These are phyloP conservation scores for Yamadazyma songkhlaensis DNA, from an alignment of 1,139 yeast species.

Conservation along the genomic window DNA sequence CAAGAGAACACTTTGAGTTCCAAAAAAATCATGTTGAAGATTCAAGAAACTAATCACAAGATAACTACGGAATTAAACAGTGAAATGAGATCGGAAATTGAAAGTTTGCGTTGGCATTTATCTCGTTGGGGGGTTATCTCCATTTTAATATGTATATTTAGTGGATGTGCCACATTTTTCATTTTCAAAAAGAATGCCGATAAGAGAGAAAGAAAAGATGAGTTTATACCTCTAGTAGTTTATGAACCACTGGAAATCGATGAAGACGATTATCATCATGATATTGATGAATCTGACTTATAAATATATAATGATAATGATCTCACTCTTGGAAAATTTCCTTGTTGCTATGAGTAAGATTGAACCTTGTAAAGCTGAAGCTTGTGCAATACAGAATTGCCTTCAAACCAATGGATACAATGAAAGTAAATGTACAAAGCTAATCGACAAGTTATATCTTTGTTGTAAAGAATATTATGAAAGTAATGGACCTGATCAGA, in stretches of 20 bases:
- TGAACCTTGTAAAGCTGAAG: constrained; percentile 63
- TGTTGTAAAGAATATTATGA: constrained; percentile 60
- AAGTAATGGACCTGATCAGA: constrained; percentile 49
- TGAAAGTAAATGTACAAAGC: constrained; percentile 59
- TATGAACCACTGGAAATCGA: constrained; percentile 50
- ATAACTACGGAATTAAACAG: constrained; percentile 81
- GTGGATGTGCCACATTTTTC: constrained; percentile 43
- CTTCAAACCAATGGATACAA: constrained; percentile 50
- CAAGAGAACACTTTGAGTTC: constrained; percentile 80
- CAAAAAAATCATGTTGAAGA: constrained; percentile 62
- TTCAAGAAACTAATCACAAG: constrained; percentile 83
- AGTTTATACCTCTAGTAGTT: constrained; percentile 44
- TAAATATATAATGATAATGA: not conserved
- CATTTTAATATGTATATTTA: constrained; percentile 43
- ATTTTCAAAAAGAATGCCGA: constrained; percentile 28
- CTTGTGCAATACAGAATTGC: constrained; percentile 72
- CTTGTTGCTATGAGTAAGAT: constrained; percentile 3
- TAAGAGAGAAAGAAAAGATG: constrained; percentile 25
- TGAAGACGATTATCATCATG: constrained; percentile 48
- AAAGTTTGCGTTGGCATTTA: constrained; percentile 88
- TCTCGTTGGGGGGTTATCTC: constrained; percentile 82
- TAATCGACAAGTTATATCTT: constrained; percentile 56
- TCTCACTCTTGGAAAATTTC: not conserved
- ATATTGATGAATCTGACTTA: constrained; percentile 27
- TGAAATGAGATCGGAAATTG: constrained; percentile 82